Evolutionary conservation across 2,329 filamentous ascomycete species (phyloP).

Genomic region (Helotiales sp.): DNA sequence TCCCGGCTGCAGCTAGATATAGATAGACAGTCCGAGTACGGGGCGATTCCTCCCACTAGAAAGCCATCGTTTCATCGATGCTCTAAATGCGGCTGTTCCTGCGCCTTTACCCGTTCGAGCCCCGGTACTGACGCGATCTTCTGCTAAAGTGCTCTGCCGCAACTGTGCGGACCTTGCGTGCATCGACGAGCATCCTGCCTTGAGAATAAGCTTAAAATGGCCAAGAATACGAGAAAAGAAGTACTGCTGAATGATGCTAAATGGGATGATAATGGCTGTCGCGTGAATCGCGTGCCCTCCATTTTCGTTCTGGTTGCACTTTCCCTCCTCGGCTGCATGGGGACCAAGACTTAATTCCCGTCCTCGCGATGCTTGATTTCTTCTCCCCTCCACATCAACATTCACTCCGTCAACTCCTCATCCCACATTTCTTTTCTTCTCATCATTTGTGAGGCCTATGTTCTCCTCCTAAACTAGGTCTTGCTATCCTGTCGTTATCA

Average conservation of each 20-base stretch:
- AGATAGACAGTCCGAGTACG: background rate
- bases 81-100: background rate
- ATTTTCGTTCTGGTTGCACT: background rate
- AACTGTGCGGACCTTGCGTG: background rate
- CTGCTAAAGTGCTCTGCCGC: background rate
- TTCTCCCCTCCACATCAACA: background rate
- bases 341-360: background rate
- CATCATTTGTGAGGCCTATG: constrained; percentile 5
- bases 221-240: background rate
- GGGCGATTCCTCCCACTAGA: background rate
- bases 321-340: background rate
- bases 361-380: background rate
- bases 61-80: background rate
- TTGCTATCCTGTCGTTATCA: constrained; percentile 10
- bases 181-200: background rate
- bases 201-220: background rate
- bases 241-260: background rate
- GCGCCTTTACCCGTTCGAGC: background rate
- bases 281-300: background rate
- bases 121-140: background rate
- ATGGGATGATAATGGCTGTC: background rate
- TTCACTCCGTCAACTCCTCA: background rate
- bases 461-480: background rate
- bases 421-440: constrained; percentile 2
- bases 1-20: too few relatives aligned